Percentiles rank a stretch among this genome's conserved stretches.
phyloP scores from a whole-genome alignment of 805 yeast species.

The Starmerella bombi region DNA sequence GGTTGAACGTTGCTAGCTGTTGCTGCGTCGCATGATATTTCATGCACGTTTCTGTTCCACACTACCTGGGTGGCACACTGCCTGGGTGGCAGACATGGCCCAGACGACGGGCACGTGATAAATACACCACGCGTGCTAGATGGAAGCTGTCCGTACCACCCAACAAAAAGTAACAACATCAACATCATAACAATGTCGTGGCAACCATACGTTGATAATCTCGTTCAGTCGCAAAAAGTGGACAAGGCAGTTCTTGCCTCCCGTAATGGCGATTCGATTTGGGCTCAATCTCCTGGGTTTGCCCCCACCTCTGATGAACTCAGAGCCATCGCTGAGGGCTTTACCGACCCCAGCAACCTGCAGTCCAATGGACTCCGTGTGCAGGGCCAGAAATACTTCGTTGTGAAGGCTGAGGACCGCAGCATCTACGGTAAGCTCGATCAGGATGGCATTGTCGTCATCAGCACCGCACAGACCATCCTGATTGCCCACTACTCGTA shows the following conservation, averaged over 20 bases:
- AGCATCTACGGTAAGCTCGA: constrained; percentile 86
- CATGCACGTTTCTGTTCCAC: no score
- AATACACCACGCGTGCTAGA: no score
- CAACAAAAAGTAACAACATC: background rate
- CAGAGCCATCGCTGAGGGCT: constrained; percentile 61
- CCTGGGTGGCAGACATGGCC: no score
- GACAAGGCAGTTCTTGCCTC: constrained; percentile 91
- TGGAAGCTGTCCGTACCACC: background rate
- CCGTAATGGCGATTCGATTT: constrained; percentile 82
- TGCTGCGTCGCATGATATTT: no score
- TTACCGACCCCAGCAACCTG: constrained; percentile 59
- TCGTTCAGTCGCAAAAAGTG: constrained; percentile 71
- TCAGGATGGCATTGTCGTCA: constrained; percentile 77
- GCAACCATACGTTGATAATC: constrained; percentile 88
- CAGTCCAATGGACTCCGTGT: constrained; percentile 80
- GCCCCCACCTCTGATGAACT: constrained; percentile 58
- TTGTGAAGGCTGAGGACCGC: constrained; percentile 80
- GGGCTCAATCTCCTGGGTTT: constrained; percentile 76
- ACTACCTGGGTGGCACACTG: no score
- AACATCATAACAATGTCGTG: constrained; percentile 21
- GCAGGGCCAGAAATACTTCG: constrained; percentile 74
- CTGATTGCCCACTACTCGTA: constrained; percentile 78
- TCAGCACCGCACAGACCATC: constrained; percentile 87
- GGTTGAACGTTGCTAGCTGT: no score
- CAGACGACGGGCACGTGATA: no score